Conservation (phyloP, 164 flowering plant genomes). For the Magnolia officinalis region DNA sequence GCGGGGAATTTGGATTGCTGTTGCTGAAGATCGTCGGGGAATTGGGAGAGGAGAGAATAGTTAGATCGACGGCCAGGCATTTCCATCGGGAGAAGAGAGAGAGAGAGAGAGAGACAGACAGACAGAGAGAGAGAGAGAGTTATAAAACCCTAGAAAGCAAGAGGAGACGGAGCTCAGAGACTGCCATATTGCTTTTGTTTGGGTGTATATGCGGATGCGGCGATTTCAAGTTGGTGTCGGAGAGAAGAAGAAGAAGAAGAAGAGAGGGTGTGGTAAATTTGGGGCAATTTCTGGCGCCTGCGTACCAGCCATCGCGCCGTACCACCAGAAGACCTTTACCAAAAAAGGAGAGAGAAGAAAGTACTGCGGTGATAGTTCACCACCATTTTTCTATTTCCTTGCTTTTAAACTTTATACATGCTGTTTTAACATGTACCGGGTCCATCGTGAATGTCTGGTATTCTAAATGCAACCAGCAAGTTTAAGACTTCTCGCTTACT, state of each 20-base stretch:
- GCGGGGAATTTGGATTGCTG: conserved; percentile 19
- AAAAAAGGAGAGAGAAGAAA: too few species aligned
- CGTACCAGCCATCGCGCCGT: too few species aligned
- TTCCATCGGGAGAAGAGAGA: conserved; percentile 46
- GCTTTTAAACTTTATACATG: too few species aligned
- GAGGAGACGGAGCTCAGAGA: background rate
- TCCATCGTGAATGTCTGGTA: too few species aligned
- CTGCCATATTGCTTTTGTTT: background rate
- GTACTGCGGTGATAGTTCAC: too few species aligned
- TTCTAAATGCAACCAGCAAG: too few species aligned
- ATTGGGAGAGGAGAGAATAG: conserved; percentile 61
- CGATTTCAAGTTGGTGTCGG: background rate
- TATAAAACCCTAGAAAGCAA: conserved; percentile 11
- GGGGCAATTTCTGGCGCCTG: too few species aligned
- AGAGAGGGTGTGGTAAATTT: background rate
- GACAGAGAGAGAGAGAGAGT: background rate
- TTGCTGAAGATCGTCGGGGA: conserved; percentile 49
- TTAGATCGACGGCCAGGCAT: conserved; percentile 70
- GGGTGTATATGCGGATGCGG: background rate
- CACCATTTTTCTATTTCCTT: too few species aligned
- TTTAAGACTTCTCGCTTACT: too few species aligned
- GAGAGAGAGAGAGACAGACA: background rate
- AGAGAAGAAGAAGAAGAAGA: background rate
- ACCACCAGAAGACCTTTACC: too few species aligned
- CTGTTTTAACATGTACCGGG: too few species aligned